Evolutionary conservation across 2,329 filamentous ascomycete species (phyloP).

Genomic region (Fusarium sp.): DNA sequence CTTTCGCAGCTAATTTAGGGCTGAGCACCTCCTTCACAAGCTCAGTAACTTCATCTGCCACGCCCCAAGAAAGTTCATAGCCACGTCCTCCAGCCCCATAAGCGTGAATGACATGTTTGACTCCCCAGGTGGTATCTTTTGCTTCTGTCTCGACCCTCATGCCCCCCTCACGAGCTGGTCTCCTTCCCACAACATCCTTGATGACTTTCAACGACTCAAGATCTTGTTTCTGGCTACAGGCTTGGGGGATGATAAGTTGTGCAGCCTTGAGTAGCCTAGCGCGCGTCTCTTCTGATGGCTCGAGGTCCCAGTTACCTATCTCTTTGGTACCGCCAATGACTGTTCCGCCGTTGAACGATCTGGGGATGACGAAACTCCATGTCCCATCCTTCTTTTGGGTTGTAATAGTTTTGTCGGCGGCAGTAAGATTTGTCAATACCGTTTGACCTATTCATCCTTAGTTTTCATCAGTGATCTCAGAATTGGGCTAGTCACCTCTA

Average conservation of each 20-base stretch:
- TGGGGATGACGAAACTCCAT: slow-evolving; percentile 73
- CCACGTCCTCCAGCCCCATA: slow-evolving; percentile 73
- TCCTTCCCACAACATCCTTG: slow-evolving; percentile 60
- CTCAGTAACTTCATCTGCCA: slow-evolving; percentile 61
- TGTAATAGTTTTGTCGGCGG: slow-evolving; percentile 61
- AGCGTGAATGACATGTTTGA: slow-evolving; percentile 61
- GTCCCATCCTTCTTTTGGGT: slow-evolving; percentile 71
- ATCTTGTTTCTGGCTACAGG: background rate
- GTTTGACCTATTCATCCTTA: slow-evolving; percentile 49
- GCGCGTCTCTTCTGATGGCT: slow-evolving; percentile 62
- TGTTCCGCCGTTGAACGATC: slow-evolving; percentile 71
- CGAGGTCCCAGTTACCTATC: slow-evolving; percentile 65
- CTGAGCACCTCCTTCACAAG: slow-evolving; percentile 29
- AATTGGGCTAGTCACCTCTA: slow-evolving; percentile 38
- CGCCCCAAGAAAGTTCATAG: slow-evolving; percentile 71
- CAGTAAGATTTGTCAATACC: slow-evolving; percentile 54
- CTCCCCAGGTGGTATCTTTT: slow-evolving; percentile 7
- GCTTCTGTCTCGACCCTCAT: slow-evolving; percentile 56
- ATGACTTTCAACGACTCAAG: slow-evolving; percentile 49
- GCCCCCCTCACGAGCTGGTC: slow-evolving; percentile 60
- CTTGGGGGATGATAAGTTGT: slow-evolving; percentile 24
- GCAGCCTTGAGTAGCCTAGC: slow-evolving; percentile 43
- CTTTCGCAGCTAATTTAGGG: background rate
- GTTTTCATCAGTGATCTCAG: rapidly evolving
- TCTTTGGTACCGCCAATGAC: slow-evolving; percentile 76